Percentiles rank a stretch among this genome's conserved stretches.
Evolutionary conservation across 257 asterid genomes (phyloP).

Genomic region (Hygrophila difformis): DNA sequence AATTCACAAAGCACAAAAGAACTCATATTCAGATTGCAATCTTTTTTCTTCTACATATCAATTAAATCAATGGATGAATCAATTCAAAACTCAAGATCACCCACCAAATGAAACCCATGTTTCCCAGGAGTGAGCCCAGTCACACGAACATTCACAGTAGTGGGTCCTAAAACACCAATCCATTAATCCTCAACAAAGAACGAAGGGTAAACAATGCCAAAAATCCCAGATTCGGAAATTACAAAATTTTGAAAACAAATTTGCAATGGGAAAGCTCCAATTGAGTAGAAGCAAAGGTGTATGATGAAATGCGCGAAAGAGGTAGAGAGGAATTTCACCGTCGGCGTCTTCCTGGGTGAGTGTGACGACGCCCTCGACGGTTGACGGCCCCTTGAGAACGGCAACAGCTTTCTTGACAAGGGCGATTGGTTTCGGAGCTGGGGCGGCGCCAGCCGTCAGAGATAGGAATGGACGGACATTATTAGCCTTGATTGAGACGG

Average conservation of each 20-base stretch:
- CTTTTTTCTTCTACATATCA: too few species aligned
- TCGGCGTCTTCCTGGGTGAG: constrained; percentile 60
- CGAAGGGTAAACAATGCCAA: constrained; percentile 1
- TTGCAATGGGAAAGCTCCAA: neutral
- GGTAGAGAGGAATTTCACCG: constrained; percentile 26
- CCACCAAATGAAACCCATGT: constrained; percentile 92
- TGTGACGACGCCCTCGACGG: constrained; percentile 86
- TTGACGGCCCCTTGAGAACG: constrained; percentile 75
- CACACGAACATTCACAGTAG: constrained; percentile 72
- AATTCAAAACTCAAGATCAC: constrained; percentile 13
- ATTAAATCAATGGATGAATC: too few species aligned
- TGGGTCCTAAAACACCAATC: constrained; percentile 54
- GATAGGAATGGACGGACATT: constrained; percentile 33
- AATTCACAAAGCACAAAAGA: constrained; percentile 16
- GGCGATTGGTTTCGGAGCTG: constrained; percentile 55
- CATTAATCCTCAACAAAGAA: constrained; percentile 9
- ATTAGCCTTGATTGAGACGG: constrained; percentile 41
- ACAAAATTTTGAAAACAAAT: constrained; percentile 7
- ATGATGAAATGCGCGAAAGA: neutral
- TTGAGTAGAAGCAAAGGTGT: neutral
- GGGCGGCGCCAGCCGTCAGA: constrained; percentile 35
- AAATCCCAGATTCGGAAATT: too few species aligned
- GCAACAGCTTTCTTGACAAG: constrained; percentile 84
- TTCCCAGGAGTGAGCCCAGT: constrained; percentile 89
- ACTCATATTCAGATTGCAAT: too few species aligned